phyloP scores from a whole-genome alignment of 23 red algal genomes.

The Gracilaria gracilis region DNA sequence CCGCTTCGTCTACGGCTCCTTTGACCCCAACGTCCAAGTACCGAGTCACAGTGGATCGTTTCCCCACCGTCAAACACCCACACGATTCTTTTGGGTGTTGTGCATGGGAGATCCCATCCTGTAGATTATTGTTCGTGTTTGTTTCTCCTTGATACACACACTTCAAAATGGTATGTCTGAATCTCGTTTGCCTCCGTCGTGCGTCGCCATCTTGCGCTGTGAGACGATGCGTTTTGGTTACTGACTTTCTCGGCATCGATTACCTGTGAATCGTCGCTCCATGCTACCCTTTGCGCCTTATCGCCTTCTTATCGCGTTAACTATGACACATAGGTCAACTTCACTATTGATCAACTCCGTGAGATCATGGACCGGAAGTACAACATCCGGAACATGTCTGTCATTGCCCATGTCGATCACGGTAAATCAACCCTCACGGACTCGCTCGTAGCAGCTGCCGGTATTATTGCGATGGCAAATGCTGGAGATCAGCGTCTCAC shows the following conservation, averaged over 20 bases:
- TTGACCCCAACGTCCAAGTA: neutral
- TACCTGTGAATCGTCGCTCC: neutral
- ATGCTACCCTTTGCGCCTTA: neutral
- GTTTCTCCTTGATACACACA: neutral
- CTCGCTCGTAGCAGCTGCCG: constrained; percentile 97
- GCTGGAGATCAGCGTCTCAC: constrained; percentile 98
- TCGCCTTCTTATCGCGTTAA: neutral
- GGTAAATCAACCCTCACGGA: constrained; percentile 99
- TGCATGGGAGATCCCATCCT: neutral
- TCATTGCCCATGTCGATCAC: constrained; percentile 99
- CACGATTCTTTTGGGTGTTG: neutral
- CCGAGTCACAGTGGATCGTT: neutral
- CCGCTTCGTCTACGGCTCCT: too few relatives aligned
- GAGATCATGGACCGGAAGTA: constrained; percentile 94
- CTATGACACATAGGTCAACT: constrained; percentile 85
- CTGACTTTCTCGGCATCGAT: neutral
- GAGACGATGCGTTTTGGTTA: neutral
- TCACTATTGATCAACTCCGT: constrained; percentile 99
- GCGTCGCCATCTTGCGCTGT: neutral
- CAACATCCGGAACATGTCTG: constrained; percentile 99
- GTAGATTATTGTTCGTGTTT: neutral
- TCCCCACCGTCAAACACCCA: neutral
- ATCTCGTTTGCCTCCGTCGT: neutral
- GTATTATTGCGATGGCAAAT: constrained; percentile 94
- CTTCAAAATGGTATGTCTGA: constrained; percentile 3